A percentile compares a stretch with the other conserved stretches of the same genome.
Conservation (phyloP, 2,329 filamentous ascomycete species). For the Macroventuria anomochaeta region DNA sequence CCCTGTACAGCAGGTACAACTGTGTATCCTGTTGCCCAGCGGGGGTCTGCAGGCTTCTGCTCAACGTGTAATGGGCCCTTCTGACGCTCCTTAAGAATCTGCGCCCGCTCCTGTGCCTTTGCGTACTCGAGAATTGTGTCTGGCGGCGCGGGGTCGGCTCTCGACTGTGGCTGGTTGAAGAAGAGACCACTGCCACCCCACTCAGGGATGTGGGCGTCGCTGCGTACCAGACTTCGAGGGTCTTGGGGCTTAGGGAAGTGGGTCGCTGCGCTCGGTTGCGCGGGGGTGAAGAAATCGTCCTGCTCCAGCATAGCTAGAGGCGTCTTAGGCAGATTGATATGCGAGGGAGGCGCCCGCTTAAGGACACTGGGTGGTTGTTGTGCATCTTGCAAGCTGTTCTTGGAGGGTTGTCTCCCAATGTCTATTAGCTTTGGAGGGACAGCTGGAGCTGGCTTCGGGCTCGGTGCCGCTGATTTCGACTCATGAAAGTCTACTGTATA, state of each 20-base stretch:
- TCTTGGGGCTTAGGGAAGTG: slow-evolving; percentile 60
- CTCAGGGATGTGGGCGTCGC: slow-evolving; percentile 75
- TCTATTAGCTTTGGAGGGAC: slow-evolving; percentile 43
- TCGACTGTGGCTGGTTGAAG: slow-evolving; percentile 78
- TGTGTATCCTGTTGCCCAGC: slow-evolving; percentile 77
- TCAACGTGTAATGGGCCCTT: slow-evolving; percentile 16
- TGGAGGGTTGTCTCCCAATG: slow-evolving; percentile 58
- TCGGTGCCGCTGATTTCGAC: slow-evolving; percentile 47
- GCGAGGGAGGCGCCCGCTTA: slow-evolving; percentile 36
- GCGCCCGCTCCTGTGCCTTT: slow-evolving; percentile 52
- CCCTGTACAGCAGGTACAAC: slow-evolving; percentile 87
- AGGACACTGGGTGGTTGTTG: slow-evolving; percentile 49
- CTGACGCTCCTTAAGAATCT: slow-evolving; percentile 34
- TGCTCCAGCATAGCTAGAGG: slow-evolving; percentile 48
- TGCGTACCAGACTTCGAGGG: slow-evolving; percentile 66
- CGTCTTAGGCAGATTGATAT: slow-evolving; percentile 48
- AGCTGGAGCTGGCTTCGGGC: slow-evolving; percentile 26
- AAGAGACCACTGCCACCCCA: slow-evolving; percentile 72
- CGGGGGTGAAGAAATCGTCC: slow-evolving; percentile 56
- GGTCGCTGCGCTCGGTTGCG: slow-evolving; percentile 54
- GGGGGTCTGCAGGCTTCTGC: slow-evolving; percentile 48
- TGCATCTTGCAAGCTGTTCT: slow-evolving; percentile 35
- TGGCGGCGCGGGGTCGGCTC: slow-evolving; percentile 75
- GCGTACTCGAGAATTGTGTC: slow-evolving; percentile 75
- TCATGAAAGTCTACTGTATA: slow-evolving; percentile 87